These are phyloP conservation scores for Cucurbita argyrosperma DNA, from an alignment of 306 rosid genomes.

Conservation along the genomic window DNA sequence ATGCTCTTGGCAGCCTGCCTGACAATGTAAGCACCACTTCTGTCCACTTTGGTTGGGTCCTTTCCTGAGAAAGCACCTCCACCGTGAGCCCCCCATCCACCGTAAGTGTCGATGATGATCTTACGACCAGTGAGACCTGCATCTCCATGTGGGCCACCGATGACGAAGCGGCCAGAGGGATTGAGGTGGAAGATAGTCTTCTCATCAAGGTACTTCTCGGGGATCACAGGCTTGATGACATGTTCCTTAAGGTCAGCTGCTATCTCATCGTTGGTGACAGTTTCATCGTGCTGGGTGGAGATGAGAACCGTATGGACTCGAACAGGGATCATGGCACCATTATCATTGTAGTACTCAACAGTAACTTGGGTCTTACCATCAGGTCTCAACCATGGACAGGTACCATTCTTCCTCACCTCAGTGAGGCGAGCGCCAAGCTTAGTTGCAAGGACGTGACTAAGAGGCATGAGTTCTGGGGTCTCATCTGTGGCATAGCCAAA, in stretches of 20 bases:
- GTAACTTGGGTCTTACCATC: conserved; percentile 14
- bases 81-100: conserved; percentile 14
- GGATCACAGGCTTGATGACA: conserved; percentile 10
- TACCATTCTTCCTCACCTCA: conserved; percentile 4
- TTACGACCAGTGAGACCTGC: conserved; percentile 13
- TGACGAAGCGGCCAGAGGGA: conserved; percentile 11
- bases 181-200: conserved; percentile 14
- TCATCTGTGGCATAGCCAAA: conserved; percentile 35
- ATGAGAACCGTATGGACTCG: conserved; percentile 13
- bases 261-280: conserved; percentile 8
- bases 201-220: conserved; percentile 13
- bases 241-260: conserved; percentile 11
- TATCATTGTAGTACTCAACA: conserved; percentile 7
- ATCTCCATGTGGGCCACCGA: conserved; percentile 12
- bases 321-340: conserved; percentile 8
- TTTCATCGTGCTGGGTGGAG: conserved; percentile 11
- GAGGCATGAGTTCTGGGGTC: conserved; percentile 10
- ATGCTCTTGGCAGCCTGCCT: conserved; percentile 14
- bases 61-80: conserved; percentile 12
- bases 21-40: conserved; percentile 13
- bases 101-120: conserved; percentile 8
- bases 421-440: conserved; percentile 13
- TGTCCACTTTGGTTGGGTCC: conserved; percentile 14
- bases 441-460: conserved; percentile 8
- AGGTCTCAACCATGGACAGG: conserved; percentile 12